Evolutionary conservation across 1,284 basidiomycete species (phyloP), one percentile per base, ranked within the genome.

Genomic region (Ganoderma meredithae): DNA sequence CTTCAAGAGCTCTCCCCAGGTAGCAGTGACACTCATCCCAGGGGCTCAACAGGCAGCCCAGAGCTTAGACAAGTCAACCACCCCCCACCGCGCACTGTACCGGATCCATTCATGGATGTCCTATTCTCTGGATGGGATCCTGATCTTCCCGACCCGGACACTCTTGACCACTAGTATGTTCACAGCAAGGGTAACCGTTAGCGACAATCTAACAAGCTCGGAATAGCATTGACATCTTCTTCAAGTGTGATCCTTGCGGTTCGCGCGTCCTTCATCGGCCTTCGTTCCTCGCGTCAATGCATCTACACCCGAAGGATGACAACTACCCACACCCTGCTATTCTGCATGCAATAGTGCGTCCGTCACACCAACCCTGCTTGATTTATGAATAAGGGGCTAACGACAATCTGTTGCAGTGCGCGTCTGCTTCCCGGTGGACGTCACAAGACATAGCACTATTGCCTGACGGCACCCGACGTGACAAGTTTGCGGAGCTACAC

Each of bases 401-500:
- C 70, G 56, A 66, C 66, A 60, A 63, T 44, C 65, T 69, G 56
- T 71, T 70, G 19, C 68, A 94, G 92, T 95, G 94, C 75, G 92
- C 94, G n/a, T 89, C 90, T 55, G 90, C 93, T 19, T 94, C 93
- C 43, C 87, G 93, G 36, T 94, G 93, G 90, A 88, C 91, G 25
- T 87, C 92, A 3, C 88, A 88, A 63, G 87, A 88, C 73, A 84
- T 89, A 31, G 83, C 88, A 25, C 87, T 86, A 2, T 79, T 89
- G 63, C 87, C 90, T 6, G 92, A 94, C 76, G 92, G 92, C 53
- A 88, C 87, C 31, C 86, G 90, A 63, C 86, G 89, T 33, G 93
- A 94, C 76, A 86, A 88, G 69, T 95, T 95, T 75, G 91, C 93
- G 25, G 94, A 95, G 76, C 93, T 90, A 73, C 94, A 95, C 78